Conservation (phyloP, 2,329 filamentous ascomycete species). For the Trichoderma koningii region DNA sequence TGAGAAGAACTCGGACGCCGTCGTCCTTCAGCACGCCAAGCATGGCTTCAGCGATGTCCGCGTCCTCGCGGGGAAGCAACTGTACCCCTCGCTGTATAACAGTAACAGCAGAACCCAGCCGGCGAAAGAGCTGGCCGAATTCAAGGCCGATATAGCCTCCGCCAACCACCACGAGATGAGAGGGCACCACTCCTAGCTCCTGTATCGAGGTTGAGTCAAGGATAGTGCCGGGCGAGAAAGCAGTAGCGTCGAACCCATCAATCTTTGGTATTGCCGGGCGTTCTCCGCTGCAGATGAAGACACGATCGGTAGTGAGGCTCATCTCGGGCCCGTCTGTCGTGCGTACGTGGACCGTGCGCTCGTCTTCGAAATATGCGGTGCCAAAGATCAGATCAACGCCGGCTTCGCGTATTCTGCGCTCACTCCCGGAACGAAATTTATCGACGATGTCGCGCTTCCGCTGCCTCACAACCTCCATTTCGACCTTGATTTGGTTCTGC, state of each 20-base stretch:
- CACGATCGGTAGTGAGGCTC: conserved; percentile 42
- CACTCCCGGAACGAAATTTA: conserved; percentile 51
- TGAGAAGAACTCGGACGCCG: conserved; percentile 48
- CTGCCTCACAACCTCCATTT: conserved; percentile 53
- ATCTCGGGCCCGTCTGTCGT: conserved; percentile 38
- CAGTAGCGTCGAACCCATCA: conserved; percentile 37
- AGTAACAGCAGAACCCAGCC: conserved; percentile 53
- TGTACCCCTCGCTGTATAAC: conserved; percentile 48
- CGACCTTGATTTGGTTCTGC: conserved; percentile 39
- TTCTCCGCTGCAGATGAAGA: conserved; percentile 53
- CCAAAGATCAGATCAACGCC: conserved; percentile 51
- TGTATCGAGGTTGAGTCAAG: conserved; percentile 52
- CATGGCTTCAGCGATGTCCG: conserved; percentile 49
- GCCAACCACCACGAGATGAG: conserved; percentile 53
- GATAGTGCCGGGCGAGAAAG: conserved; percentile 31
- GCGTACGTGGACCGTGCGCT: conserved; percentile 43
- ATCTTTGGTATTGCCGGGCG: conserved; percentile 44
- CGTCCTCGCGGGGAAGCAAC: conserved; percentile 50
- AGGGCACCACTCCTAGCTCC: conserved; percentile 48
- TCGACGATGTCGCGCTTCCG: conserved; percentile 56
- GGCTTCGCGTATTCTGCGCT: conserved; percentile 43
- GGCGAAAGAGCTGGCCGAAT: conserved; percentile 54
- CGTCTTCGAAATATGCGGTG: conserved; percentile 46
- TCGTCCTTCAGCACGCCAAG: conserved; percentile 49
- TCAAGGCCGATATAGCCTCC: conserved; percentile 57